Base-by-base conservation (phyloP, 768 basidiomycete genomes). In the Lentinus brumalis region DNA sequence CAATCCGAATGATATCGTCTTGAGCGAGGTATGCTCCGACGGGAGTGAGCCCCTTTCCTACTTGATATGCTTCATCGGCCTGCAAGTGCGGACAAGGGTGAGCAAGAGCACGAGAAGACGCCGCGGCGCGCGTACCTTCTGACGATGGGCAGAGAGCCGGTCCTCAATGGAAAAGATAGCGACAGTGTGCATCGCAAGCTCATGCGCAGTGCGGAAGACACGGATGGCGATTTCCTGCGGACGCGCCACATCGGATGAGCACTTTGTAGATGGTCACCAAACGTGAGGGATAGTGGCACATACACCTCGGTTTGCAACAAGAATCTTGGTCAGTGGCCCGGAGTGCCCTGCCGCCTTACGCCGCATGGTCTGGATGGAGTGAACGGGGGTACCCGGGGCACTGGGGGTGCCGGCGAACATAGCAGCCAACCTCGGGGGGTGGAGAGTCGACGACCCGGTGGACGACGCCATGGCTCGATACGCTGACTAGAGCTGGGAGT, bases 101-200 rank as follows among this genome's bases (percentile, higher is more conserved):
- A 15, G 53, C 38, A 14, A 32, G 60, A 15, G 5, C 54, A 26
- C 18, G 50, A 50, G 61, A 29, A 51, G 45, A 53, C 50, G 60
- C 40, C 65, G 53, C 52, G 52, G 53, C 47, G 30, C 21, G n/a
- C 67, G 31, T 61, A 88, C 94, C 87, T 99, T 99, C 75, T 98
- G 96, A 68, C 97, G 87, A 81, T 99, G 97, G 41, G 97, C 96
- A 41, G 89, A 92, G 78, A 98, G 84, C 62, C 97, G 85, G 79
- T 99, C 97, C 78, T 99, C 97, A 71, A 82, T 92, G 10, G 96
- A 98, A 79, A 93, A 98, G 79, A 99, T 98, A 40, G 97, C 97
- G 57, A 98, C 97, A 50, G 96, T 97, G 75, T 96, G 94, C 96
- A 98, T 97, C 10, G 96, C 97, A 61, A 99, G 83, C 73, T 99